A percentile compares a stretch with the other conserved stretches of the same genome.
Evolutionary conservation across 129 eudicot genomes (phyloP).

Genomic region (Arctium lappa): DNA sequence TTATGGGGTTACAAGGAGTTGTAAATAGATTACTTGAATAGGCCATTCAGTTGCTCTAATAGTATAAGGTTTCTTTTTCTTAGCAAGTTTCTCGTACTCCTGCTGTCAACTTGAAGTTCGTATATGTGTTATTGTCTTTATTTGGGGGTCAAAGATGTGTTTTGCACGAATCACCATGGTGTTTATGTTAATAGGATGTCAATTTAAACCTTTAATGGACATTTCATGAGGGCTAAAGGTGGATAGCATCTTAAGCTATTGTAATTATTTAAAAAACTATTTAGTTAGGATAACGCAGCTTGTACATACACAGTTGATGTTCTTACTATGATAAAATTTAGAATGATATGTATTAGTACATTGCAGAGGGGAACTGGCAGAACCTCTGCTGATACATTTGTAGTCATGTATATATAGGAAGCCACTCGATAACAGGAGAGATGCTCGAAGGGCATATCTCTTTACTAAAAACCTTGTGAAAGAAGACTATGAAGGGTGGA

Average conservation of each 20-base stretch:
- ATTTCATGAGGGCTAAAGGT: neutral
- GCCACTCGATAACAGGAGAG: neutral
- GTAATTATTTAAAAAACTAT: neutral
- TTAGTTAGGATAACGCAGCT: neutral
- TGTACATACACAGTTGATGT: neutral
- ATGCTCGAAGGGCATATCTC: neutral
- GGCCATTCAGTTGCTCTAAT: neutral
- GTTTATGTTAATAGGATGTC: neutral
- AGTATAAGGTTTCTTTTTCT: neutral
- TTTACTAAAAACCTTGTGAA: neutral
- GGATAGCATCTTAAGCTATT: neutral
- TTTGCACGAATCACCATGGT: neutral
- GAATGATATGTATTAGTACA: neutral
- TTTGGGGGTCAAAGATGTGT: neutral
- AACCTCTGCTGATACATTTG: neutral
- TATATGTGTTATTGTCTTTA: neutral
- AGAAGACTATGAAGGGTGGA: neutral
- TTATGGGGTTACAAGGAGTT: neutral
- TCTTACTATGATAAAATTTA: neutral
- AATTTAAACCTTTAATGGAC: neutral
- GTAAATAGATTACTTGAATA: neutral
- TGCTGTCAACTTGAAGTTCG: neutral
- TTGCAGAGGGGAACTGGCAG: neutral
- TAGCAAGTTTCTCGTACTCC: neutral
- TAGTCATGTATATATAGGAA: neutral